These are phyloP conservation scores for Viola odorata DNA, from an alignment of 345 rosid species.

Conservation along the genomic window DNA sequence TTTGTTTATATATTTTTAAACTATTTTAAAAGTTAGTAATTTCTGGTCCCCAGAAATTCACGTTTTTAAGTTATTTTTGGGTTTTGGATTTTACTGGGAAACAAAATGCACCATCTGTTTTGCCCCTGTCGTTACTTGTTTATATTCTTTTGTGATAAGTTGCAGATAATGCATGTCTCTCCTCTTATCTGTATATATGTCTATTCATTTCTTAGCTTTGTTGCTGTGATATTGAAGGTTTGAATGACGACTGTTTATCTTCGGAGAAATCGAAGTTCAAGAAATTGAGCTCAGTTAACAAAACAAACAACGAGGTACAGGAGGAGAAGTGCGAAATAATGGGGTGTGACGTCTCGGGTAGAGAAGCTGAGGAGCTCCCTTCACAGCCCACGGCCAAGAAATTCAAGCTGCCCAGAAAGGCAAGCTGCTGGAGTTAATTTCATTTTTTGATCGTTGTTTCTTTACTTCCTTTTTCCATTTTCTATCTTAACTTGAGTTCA, in stretches of 20 bases:
- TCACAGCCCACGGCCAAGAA: constrained; percentile 25
- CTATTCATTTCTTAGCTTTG: background rate
- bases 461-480: background rate
- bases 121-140: constrained; percentile 29
- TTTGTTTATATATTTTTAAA: background rate
- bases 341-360: constrained; percentile 23
- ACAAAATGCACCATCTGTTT: constrained; percentile 14
- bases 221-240: constrained; percentile 12
- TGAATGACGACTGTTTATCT: constrained; percentile 17
- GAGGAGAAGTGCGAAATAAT: constrained; percentile 33
- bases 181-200: constrained; percentile 8
- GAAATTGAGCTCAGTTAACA: constrained; percentile 44
- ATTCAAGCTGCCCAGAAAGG: constrained; percentile 54
- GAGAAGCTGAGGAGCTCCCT: constrained; percentile 31
- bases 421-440: constrained; percentile 8
- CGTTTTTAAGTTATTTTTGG: background rate
- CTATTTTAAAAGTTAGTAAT: background rate
- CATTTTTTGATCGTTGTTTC: background rate
- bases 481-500: background rate
- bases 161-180: constrained; percentile 12
- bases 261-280: constrained; percentile 49
- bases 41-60: constrained; percentile 11
- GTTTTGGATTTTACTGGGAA: constrained; percentile 2
- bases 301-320: background rate
- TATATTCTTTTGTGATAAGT: constrained; percentile 15